Conservation (phyloP, 495 filamentous ascomycete species). For the Pseudotulostoma volvatum region DNA sequence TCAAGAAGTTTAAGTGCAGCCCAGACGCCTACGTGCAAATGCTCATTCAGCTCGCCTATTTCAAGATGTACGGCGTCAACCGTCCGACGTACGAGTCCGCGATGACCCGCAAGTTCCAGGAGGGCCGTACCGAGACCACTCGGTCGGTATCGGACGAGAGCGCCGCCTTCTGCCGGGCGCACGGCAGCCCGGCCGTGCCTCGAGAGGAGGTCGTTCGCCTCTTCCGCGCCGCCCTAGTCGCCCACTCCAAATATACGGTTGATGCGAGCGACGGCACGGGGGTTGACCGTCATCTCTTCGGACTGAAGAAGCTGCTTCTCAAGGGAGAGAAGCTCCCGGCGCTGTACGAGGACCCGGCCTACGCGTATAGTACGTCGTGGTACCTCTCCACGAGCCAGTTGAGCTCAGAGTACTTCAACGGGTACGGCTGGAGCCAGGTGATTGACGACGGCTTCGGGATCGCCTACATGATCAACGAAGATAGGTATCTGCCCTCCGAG, state of each 20-base stretch:
- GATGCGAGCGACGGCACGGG: constrained; percentile 83
- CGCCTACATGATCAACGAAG: constrained; percentile 99
- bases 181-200: constrained; percentile 46
- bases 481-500: too few species aligned
- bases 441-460: constrained; percentile 93
- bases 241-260: constrained; percentile 78
- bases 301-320: constrained; percentile 77
- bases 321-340: constrained; percentile 69
- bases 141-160: constrained; percentile 82
- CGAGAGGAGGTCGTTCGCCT: constrained; percentile 49
- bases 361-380: constrained; percentile 72
- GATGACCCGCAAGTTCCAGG: constrained; percentile 83
- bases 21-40: constrained; percentile 97
- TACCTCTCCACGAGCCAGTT: constrained; percentile 78
- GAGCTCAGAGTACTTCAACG: constrained; percentile 94
- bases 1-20: constrained; percentile 99
- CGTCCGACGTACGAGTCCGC: constrained; percentile 97
- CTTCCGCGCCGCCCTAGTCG: constrained; percentile 65
- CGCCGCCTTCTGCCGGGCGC: constrained; percentile 78
- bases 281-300: constrained; percentile 92
- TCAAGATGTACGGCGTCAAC: constrained; percentile 98
- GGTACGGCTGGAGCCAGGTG: constrained; percentile 98
- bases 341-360: constrained; percentile 78
- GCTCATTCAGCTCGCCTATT: constrained; percentile 96
- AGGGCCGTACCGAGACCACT: constrained; percentile 92